These are phyloP conservation scores for Setaria viridis DNA, from an alignment of 202 grass and related monocot species.

Conservation along the genomic window DNA sequence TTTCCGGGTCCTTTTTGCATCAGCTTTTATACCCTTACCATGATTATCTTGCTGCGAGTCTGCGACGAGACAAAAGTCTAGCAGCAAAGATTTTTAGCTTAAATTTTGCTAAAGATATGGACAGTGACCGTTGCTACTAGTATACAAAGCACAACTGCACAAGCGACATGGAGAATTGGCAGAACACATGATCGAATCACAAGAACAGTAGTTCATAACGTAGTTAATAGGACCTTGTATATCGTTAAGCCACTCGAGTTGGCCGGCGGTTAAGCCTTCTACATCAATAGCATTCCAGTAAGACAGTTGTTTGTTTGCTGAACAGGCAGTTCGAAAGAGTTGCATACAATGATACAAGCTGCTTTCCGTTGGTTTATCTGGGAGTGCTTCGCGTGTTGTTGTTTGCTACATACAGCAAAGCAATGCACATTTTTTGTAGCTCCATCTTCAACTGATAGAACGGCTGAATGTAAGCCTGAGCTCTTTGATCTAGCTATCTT, in stretches of 20 bases:
- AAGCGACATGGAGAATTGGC: neutral
- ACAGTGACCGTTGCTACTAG: no score
- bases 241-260: neutral
- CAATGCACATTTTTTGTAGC: neutral
- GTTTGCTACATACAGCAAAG: constrained; percentile 3
- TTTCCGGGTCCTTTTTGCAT: no score
- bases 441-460: constrained; percentile 13
- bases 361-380: neutral
- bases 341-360: neutral
- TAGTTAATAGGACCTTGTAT: neutral
- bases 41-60: no score
- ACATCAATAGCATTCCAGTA: neutral
- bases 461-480: neutral
- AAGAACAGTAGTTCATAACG: neutral
- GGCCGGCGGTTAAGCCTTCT: neutral
- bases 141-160: no score
- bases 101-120: no score
- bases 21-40: no score
- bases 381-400: neutral
- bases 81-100: no score
- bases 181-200: neutral
- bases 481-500: constrained; percentile 20
- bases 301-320: neutral
- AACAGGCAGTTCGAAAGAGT: neutral
- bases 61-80: no score